A percentile compares a stretch with the other conserved stretches of the same genome.
Conservation (phyloP, 1,139 yeast species). For the Debaryomyces fabryi region DNA sequence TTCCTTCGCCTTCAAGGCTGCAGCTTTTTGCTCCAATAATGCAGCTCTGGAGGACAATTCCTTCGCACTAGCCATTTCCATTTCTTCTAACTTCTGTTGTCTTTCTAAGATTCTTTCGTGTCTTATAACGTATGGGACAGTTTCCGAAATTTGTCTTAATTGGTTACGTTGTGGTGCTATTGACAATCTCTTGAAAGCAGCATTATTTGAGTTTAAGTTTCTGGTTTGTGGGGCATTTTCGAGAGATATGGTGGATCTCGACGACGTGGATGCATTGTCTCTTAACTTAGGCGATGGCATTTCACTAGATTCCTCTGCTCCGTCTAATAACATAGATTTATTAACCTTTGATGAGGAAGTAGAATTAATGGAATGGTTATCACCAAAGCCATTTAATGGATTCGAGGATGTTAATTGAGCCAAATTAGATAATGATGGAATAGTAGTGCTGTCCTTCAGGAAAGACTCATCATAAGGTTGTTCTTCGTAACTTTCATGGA, state of each 20-base stretch:
- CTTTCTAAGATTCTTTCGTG: slow-evolving; percentile 75
- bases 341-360: slow-evolving; percentile 27
- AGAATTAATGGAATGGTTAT: slow-evolving; percentile 28
- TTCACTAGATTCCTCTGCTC: slow-evolving; percentile 20
- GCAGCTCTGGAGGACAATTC: slow-evolving; percentile 74
- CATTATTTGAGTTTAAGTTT: slow-evolving; percentile 43
- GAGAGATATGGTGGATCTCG: slow-evolving; percentile 34
- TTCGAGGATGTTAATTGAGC: slow-evolving; percentile 53
- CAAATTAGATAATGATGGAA: slow-evolving; percentile 66
- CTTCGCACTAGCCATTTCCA: slow-evolving; percentile 76
- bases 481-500: slow-evolving; percentile 36
- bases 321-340: slow-evolving; percentile 42
- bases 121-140: slow-evolving; percentile 77
- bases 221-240: slow-evolving; percentile 28
- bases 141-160: slow-evolving; percentile 75
- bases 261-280: slow-evolving; percentile 34
- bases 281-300: slow-evolving; percentile 34
- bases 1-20: slow-evolving; percentile 70
- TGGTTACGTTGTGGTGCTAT: slow-evolving; percentile 66
- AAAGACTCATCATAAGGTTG: slow-evolving; percentile 13
- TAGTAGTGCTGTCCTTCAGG: slow-evolving; percentile 25
- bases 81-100: slow-evolving; percentile 75
- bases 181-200: slow-evolving; percentile 59
- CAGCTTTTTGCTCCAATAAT: slow-evolving; percentile 75
- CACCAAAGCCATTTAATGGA: slow-evolving; percentile 20